Percentiles rank a stretch among this genome's conserved stretches.
These are phyloP conservation scores for Pinguiococcus pyrenoidosus DNA, from an alignment of 108 stramenopile genomes.

Conservation along the genomic window DNA sequence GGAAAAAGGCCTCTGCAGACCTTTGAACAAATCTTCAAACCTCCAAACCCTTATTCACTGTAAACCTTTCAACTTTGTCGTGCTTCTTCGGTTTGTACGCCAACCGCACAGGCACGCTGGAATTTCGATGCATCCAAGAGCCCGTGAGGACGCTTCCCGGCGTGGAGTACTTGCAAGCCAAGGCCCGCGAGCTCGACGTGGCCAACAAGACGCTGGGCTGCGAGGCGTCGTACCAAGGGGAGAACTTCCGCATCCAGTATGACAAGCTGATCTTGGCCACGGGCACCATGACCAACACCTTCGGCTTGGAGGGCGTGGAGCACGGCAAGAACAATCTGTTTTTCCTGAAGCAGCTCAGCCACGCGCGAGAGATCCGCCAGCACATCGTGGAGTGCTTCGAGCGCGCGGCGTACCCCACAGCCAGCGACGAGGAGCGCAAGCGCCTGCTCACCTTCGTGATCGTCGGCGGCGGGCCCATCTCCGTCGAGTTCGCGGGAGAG, in stretches of 20 bases:
- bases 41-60: too few species aligned
- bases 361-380: constrained; percentile 82
- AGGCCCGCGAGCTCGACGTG: constrained; percentile 51
- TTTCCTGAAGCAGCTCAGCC: constrained; percentile 83
- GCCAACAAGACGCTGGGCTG: constrained; percentile 45
- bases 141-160: constrained; percentile 60
- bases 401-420: constrained; percentile 62
- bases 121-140: constrained; percentile 86
- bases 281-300: constrained; percentile 83
- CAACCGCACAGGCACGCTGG: too few species aligned
- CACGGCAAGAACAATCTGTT: constrained; percentile 54
- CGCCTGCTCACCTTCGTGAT: constrained; percentile 85
- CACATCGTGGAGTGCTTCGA: constrained; percentile 87
- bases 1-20: too few species aligned
- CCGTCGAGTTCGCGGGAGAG: constrained; percentile 84
- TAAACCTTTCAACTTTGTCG: too few species aligned
- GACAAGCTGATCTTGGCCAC: constrained; percentile 71
- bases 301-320: constrained; percentile 50
- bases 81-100: too few species aligned
- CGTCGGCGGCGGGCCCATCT: constrained; percentile 91
- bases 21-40: too few species aligned
- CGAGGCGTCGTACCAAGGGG: constrained; percentile 46
- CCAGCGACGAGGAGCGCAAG: constrained; percentile 46
- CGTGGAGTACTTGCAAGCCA: constrained; percentile 59
- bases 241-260: constrained; percentile 59